These are phyloP conservation scores for Pleurotus platypus DNA, from an alignment of 768 basidiomycete genomes.

Conservation along the genomic window DNA sequence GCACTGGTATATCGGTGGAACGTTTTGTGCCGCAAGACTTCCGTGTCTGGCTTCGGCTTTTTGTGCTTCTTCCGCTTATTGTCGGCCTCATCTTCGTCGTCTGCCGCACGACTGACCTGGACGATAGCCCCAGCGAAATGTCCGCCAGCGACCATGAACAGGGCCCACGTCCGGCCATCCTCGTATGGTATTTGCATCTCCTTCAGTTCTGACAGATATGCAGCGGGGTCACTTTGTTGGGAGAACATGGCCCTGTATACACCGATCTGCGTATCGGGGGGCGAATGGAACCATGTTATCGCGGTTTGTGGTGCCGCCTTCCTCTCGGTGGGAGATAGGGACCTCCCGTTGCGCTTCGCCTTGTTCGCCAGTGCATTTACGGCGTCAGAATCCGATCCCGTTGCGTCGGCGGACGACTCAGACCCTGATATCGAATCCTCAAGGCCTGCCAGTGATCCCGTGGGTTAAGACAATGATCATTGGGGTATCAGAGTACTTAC, in stretches of 20 bases:
- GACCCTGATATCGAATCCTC: slow-evolving; percentile 93
- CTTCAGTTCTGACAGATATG: slow-evolving; percentile 59
- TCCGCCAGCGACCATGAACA: slow-evolving; percentile 97
- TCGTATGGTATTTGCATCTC: slow-evolving; percentile 52
- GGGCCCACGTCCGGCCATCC: slow-evolving; percentile 77
- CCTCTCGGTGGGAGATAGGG: slow-evolving; percentile 39
- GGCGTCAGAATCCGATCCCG: slow-evolving; percentile 55
- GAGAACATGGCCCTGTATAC: slow-evolving; percentile 80
- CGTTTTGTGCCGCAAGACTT: slow-evolving; percentile 87
- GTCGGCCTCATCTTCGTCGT: slow-evolving; percentile 33
- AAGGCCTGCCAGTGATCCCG: slow-evolving; percentile 39
- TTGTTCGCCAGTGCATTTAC: slow-evolving; percentile 67
- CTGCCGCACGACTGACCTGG: slow-evolving; percentile 55
- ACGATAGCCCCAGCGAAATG: slow-evolving; percentile 95
- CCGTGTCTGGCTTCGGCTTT: slow-evolving; percentile 71
- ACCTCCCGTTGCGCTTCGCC: slow-evolving; percentile 43
- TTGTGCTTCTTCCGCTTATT: slow-evolving; percentile 52
- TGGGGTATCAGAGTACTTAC: slow-evolving; percentile 36
- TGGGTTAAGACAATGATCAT: too few species aligned
- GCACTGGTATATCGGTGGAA: slow-evolving; percentile 98
- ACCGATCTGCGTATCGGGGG: slow-evolving; percentile 85
- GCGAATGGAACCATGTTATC: slow-evolving; percentile 87
- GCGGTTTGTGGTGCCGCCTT: slow-evolving; percentile 49
- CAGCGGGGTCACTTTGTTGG: slow-evolving; percentile 32
- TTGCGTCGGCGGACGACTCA: slow-evolving; percentile 64